Evolutionary conservation across 78 protist genomes (phyloP).

Genomic region (Dictyostelium brefeldianum): DNA sequence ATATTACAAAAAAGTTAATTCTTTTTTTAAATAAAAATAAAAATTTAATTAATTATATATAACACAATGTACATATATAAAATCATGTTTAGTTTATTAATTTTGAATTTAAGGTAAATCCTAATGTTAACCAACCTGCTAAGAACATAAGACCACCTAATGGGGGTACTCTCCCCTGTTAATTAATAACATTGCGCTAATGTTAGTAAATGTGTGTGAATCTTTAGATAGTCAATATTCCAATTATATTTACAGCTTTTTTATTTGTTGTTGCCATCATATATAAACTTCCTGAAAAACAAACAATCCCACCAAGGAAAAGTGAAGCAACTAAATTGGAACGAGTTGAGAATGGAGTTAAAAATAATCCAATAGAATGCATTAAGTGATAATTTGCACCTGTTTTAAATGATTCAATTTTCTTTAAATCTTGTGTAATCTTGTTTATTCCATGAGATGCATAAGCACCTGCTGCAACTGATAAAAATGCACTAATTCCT

Average conservation of each 20-base stretch:
- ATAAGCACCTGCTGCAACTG: constrained; percentile 52
- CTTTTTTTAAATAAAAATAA: neutral
- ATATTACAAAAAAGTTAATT: neutral
- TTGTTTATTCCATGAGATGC: constrained; percentile 79
- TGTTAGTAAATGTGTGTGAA: neutral
- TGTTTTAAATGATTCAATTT: constrained; percentile 46
- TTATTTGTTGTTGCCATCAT: constrained; percentile 33
- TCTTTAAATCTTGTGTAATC: constrained; percentile 21
- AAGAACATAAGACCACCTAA: constrained; percentile 79
- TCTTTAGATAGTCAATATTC: too few species aligned
- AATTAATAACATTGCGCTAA: neutral
- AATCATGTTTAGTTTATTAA: neutral
- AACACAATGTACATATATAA: too few species aligned
- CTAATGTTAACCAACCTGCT: constrained; percentile 78
- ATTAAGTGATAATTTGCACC: constrained; percentile 73
- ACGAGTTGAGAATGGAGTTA: constrained; percentile 18
- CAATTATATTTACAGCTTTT: neutral
- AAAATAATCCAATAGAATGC: constrained; percentile 60
- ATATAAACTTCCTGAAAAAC: constrained; percentile 82
- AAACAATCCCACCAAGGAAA: constrained; percentile 51
- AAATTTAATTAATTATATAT: too few species aligned
- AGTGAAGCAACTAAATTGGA: constrained; percentile 20
- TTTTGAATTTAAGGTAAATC: constrained; percentile 2
- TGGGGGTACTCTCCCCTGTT: constrained; percentile 67
- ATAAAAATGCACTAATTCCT: constrained; percentile 20